Evolutionary conservation across 2,329 filamentous ascomycete genomes (phyloP), one percentile per base, ranked within the genome.

Genomic region (Botrytis sinoallii): DNA sequence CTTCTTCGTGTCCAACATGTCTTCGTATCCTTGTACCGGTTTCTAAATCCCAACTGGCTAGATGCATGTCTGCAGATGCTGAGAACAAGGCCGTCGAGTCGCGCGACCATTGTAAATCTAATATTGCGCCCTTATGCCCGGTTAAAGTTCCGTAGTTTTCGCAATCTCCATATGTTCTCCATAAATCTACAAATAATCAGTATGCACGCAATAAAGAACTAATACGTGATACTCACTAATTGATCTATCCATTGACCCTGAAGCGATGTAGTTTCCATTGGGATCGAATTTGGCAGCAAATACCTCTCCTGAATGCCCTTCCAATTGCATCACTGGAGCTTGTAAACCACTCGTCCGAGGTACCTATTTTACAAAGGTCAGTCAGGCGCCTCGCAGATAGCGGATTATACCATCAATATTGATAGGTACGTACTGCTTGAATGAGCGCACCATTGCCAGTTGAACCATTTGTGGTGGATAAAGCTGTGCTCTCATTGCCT

Each of bases 101-200:
- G 81, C 96, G 92, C 42, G 96, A 97, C 96, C 96, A 99, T 81
- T 97, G 94, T 64, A 99, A 85, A 83, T 98, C 96, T 40, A 98
- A 86, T 67, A 99, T 86, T 1, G 96, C 96, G 77, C 94, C 94
- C 81, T 93, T 94, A 85, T 99, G 96, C 48, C 96, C 96, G 14
- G 87, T 94, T 70, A 99, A 86, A 42, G 93, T 85, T 75, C 95
- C 95, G 80, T 98, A 98, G 84, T 99, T 99, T 80, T 97, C 93
- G 84, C 95, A 98, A 79, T 94, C 89, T 79, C 94, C 95, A 75
- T 95, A 94, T 2, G 95, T 97, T 79, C 92, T 90, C 96, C 96
- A 99, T 44, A 99, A 88, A 84, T 98, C 93, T 97, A 75, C 16
- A 32, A 16, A 46, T 16, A 35, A 48, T 77, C 80, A 79, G 74